Base-by-base conservation (phyloP, 2,329 filamentous ascomycete species). In the Didymella sp. region DNA sequence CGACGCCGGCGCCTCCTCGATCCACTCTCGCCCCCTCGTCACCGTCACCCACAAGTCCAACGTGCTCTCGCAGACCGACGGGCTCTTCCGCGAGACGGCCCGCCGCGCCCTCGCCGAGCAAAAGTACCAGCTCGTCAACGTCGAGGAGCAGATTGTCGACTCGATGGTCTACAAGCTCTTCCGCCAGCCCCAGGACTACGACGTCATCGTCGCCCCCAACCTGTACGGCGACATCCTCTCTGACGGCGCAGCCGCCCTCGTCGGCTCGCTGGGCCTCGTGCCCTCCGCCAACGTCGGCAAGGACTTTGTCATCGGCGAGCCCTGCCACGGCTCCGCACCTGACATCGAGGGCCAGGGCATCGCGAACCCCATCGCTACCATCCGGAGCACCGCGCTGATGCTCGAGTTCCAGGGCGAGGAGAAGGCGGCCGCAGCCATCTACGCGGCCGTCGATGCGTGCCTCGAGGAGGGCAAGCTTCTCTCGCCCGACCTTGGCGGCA, bases 141-240 rank as follows among this genome's bases (percentile, higher is more conserved):
- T 97, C 51, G 95, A 98, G 79, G 95, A 98, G 84, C 95, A 99
- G 82, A 99, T 99, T 68, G 94, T 99, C 62, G 95, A 99, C 80
- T 94, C 89, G 60, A 99, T 99, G 95, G 92, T 98, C 56, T 98
- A 98, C 87, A 98, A 98, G 84, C 89, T 99, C 55, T 98, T 98
- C 87, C 91, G 94, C 61, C 92, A 98, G 79, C 95, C 95, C 40
- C 85, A 89, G 72, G 89, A 89, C 73, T 99, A 98, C 86, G 95
- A 99, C 77, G 94, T 98, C 66, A 96, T 99, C 68, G 95, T 99
- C 43, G 95, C 94, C 8, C 95, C 94, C 49, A 98, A 98, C 81
- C 85, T 99, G 60, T 98, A 99, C 80, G 95, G 95, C 66, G 95
- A 99, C 78, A 95, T 99, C 67, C 84, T 99, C 35, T 96, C 92